Evolutionary conservation across 371 early-diverging fungal genomes (phyloP), one percentile per base, ranked within the genome.

Genomic region (Mucor indicus): DNA sequence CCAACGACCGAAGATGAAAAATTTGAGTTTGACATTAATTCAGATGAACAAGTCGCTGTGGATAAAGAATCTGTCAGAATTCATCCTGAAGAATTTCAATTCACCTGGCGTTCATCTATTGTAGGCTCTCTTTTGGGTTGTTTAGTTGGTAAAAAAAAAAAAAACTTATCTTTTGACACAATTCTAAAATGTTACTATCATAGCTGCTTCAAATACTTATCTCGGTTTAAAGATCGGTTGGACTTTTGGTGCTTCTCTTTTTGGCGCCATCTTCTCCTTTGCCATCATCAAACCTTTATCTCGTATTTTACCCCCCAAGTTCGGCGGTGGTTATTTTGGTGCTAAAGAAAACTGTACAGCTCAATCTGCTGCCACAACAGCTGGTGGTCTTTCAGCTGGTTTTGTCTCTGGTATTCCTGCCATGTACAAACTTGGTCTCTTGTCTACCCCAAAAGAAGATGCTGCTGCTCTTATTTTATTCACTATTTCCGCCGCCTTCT

Each of bases 321-420:
- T 73, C 41, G 81, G 81, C 39, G 86, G 85, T 40, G 77, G 82
- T 9, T 64, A 79, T 38, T 87, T 85, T 62, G 85, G 85, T 17
- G 71, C 83, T 23, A 79, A 82, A 47, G 88, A 87, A 55, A 86
- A 87, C 54, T 69, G 77, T 50, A 75, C 84, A 27, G 80, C 81
- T 31, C 85, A 85, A 64, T 70, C 83, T 23, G 81, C 84, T 41
- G 88, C 86, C 9, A 84, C 85, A 2, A 76, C 86, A 17, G 81
- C 85, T 36, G 85, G 86, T 44, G 84, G 83, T 45, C 77, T 88
- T n/a, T 80, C 81, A 22, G 77, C 75, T 16, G 82, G 84, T 38
- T 85, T 85, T 48, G 76, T 81, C 13, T 67, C 84, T 32, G 86
- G 81, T 45, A 70, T 88, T 15, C 88, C 88, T 21, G 88, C 88